phyloP scores from a whole-genome alignment of 768 basidiomycete species.

The Calocera viscosa region DNA sequence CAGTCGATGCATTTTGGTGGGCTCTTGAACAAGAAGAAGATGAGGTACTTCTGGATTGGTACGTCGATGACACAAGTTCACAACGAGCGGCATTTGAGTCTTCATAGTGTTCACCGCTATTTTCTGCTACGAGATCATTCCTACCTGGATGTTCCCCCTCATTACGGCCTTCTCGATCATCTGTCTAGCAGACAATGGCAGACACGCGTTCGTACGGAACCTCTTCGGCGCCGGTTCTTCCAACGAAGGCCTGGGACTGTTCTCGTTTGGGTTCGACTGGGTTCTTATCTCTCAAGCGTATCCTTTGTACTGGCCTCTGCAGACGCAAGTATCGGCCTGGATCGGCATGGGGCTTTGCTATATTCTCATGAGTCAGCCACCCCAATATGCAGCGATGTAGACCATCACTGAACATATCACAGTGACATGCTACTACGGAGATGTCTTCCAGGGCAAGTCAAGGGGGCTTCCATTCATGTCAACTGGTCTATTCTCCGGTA shows the following conservation, averaged over 20 bases:
- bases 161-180: slow-evolving; percentile 40
- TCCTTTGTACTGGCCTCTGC: slow-evolving; percentile 44
- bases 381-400: not conserved
- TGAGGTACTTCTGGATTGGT: slow-evolving; percentile 44
- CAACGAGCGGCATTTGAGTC: not conserved
- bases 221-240: slow-evolving; percentile 34
- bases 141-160: slow-evolving; percentile 32
- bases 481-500: slow-evolving; percentile 34
- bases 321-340: slow-evolving; percentile 32
- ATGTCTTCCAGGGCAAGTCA: slow-evolving; percentile 36
- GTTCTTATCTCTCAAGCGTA: slow-evolving; percentile 44
- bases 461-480: slow-evolving; percentile 36
- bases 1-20: slow-evolving; percentile 44
- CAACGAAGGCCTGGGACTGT: slow-evolving; percentile 41
- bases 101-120: slow-evolving; percentile 31
- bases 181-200: slow-evolving; percentile 38
- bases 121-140: slow-evolving; percentile 38
- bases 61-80: slow-evolving; percentile 17
- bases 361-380: slow-evolving; percentile 28
- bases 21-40: slow-evolving; percentile 38
- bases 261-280: slow-evolving; percentile 40
- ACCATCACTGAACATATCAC: not conserved
- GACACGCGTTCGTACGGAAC: slow-evolving; percentile 31
- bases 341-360: slow-evolving; percentile 42
- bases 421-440: slow-evolving; percentile 25